phyloP scores from a whole-genome alignment of 108 stramenopile genomes.

The Nitzschia inconspicua region DNA sequence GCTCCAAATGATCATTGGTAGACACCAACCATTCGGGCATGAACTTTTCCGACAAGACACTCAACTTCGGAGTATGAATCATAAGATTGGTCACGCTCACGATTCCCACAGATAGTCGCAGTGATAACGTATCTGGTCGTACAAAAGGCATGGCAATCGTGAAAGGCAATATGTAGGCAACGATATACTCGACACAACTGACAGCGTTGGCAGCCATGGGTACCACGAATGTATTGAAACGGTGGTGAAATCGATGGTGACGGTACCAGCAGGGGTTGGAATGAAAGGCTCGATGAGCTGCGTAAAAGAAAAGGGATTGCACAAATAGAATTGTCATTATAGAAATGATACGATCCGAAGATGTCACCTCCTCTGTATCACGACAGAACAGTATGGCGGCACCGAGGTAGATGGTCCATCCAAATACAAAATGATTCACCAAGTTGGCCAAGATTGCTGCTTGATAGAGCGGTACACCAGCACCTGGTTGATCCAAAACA shows the following conservation, averaged over 20 bases:
- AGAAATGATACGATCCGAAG: too few species aligned
- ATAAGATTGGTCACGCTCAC: slow-evolving; percentile 39
- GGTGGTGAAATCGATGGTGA: slow-evolving; percentile 51
- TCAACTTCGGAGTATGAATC: slow-evolving; percentile 56
- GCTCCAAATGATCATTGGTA: slow-evolving; percentile 51
- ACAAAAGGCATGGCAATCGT: slow-evolving; percentile 24
- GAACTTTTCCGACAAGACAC: slow-evolving; percentile 8
- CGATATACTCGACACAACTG: too few species aligned
- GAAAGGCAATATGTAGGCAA: slow-evolving; percentile 61
- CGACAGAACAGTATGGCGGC: slow-evolving; percentile 3
- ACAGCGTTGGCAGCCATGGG: slow-evolving; percentile 52
- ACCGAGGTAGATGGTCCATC: slow-evolving; percentile 11
- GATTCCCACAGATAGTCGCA: slow-evolving; percentile 20
- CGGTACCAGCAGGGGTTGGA: too few species aligned
- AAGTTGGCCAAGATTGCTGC: slow-evolving; percentile 15
- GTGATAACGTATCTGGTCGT: slow-evolving; percentile 22
- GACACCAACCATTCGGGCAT: slow-evolving; percentile 34
- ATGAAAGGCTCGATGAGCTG: slow-evolving; percentile 16
- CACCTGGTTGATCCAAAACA: slow-evolving; percentile 16
- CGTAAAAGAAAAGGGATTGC: slow-evolving; percentile 15
- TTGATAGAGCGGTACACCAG: slow-evolving; percentile 13
- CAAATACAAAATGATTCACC: slow-evolving; percentile 23
- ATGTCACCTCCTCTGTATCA: too few species aligned
- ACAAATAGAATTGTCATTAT: slow-evolving; percentile 17
- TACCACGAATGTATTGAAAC: slow-evolving; percentile 35